phyloP scores from a whole-genome alignment of 2,329 filamentous ascomycete genomes.

The Pseudodiploospora longispora region DNA sequence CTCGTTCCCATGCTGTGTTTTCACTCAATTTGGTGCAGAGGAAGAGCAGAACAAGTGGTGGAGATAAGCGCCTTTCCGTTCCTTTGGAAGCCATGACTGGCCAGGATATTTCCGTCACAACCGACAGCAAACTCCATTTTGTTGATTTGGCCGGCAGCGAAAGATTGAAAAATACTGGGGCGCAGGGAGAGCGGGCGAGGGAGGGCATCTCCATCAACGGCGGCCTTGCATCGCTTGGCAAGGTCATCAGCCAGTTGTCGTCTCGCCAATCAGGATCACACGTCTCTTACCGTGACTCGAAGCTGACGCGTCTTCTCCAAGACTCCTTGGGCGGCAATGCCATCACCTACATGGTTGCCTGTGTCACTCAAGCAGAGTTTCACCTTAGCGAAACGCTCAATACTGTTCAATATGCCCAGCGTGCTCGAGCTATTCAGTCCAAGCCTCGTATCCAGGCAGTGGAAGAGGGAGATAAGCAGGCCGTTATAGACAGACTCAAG shows the following conservation, averaged over 20 bases:
- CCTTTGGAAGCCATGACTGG: conserved; percentile 72
- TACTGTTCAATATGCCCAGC: conserved; percentile 93
- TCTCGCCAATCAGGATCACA: conserved; percentile 80
- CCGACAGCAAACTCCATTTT: conserved; percentile 97
- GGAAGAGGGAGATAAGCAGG: conserved; percentile 90
- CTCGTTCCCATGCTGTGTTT: conserved; percentile 94
- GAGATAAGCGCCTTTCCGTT: conserved; percentile 81
- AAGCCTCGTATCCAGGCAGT: conserved; percentile 93
- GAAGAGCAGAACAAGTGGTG: conserved; percentile 54
- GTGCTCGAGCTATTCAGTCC: conserved; percentile 92
- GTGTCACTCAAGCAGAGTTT: conserved; percentile 93
- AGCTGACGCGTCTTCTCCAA: conserved; percentile 86
- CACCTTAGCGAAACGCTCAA: conserved; percentile 96
- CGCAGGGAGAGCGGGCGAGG: conserved; percentile 85
- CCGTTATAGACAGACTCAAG: conserved; percentile 84
- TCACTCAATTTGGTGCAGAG: conserved; percentile 88
- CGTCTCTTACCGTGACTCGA: conserved; percentile 97
- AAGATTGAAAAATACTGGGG: conserved; percentile 91
- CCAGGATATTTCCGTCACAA: conserved; percentile 61
- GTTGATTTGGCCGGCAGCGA: conserved; percentile 97
- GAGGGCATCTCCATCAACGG: conserved; percentile 99
- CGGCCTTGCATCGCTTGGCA: conserved; percentile 86
- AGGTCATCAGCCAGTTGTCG: conserved; percentile 96
- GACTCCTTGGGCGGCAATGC: conserved; percentile 95
- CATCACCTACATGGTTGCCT: conserved; percentile 99